phyloP scores from a whole-genome alignment of 371 early-diverging fungal species.

The Mortierella sp. region DNA sequence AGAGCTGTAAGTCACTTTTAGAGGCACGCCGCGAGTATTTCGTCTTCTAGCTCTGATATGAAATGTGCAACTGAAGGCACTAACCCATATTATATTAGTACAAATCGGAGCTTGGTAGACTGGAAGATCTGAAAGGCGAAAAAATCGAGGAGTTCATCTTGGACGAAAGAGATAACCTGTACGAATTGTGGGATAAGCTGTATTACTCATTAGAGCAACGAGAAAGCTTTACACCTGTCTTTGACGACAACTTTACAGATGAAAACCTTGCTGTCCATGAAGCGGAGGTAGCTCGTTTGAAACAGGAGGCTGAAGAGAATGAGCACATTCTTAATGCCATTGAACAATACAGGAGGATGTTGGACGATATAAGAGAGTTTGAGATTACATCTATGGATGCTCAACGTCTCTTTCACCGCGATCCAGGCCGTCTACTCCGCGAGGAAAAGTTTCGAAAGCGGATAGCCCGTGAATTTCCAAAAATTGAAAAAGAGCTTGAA shows the following conservation, averaged over 20 bases:
- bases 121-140: conserved; percentile 34
- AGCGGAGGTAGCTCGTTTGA: conserved; percentile 34
- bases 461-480: conserved; percentile 39
- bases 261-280: conserved; percentile 36
- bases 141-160: conserved; percentile 41
- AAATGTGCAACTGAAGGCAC: background rate
- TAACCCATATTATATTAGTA: conserved; percentile 12
- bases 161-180: conserved; percentile 32
- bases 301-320: conserved; percentile 22
- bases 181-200: conserved; percentile 44
- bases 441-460: conserved; percentile 49
- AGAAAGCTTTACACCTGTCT: conserved; percentile 29
- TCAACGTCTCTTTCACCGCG: conserved; percentile 35
- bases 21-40: background rate
- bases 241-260: conserved; percentile 38
- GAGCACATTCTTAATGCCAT: conserved; percentile 32
- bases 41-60: background rate
- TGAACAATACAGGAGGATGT: conserved; percentile 27
- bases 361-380: conserved; percentile 46
- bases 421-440: conserved; percentile 49
- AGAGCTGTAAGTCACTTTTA: conserved; percentile 26
- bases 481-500: conserved; percentile 28
- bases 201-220: conserved; percentile 39
- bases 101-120: conserved; percentile 31
- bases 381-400: conserved; percentile 37